Conservation (phyloP, 2,329 filamentous ascomycete genomes). For the Botrytis byssoidea region DNA sequence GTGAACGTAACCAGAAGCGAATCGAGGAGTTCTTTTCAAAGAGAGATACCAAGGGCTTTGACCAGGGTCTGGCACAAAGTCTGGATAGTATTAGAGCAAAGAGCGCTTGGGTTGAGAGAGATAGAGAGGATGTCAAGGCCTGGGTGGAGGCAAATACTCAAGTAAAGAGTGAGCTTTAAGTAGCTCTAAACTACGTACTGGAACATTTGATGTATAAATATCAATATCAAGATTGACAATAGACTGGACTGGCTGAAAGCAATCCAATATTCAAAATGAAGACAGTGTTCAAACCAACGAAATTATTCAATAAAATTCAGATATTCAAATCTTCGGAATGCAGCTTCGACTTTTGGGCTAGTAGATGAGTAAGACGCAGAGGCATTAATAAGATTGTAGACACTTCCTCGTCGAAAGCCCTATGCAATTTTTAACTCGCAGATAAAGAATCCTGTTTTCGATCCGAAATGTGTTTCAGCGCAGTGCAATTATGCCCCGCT, state of each 20-base stretch:
- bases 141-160: slow-evolving; percentile 64
- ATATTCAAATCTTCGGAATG: not conserved
- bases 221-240: not conserved
- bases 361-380: not conserved
- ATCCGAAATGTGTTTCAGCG: not conserved
- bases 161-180: slow-evolving; percentile 37
- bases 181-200: not conserved
- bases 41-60: slow-evolving; percentile 84
- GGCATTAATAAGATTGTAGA: not conserved
- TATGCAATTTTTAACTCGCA: not conserved
- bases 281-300: not conserved
- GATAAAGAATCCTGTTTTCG: not conserved
- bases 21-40: slow-evolving; percentile 78
- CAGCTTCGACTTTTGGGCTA: not conserved
- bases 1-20: slow-evolving; percentile 68
- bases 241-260: not conserved
- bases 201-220: not conserved
- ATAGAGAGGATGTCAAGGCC: slow-evolving; percentile 70
- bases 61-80: slow-evolving; percentile 86
- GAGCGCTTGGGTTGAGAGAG: slow-evolving; percentile 75
- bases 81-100: slow-evolving; percentile 83
- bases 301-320: not conserved
- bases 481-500: not conserved
- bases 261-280: not conserved
- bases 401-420: not conserved